Evolutionary conservation across 2,329 filamentous ascomycete genomes (phyloP).

Genomic region (Claviceps sp.): DNA sequence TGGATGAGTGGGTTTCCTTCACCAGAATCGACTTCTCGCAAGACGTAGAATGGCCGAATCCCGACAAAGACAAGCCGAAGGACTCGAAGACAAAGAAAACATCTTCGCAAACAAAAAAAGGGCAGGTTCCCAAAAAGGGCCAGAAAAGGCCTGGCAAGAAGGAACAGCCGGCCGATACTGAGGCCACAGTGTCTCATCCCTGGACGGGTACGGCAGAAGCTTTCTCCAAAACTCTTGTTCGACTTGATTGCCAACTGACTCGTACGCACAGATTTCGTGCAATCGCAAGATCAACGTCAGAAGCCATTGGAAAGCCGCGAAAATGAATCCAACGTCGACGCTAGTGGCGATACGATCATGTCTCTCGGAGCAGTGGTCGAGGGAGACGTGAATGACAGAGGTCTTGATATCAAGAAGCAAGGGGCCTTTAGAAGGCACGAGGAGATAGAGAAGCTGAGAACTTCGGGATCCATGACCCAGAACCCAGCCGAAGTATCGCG

Average conservation of each 20-base stretch:
- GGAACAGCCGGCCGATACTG: conserved; percentile 40
- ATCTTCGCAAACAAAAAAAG: conserved; percentile 44
- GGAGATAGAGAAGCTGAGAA: conserved; percentile 91
- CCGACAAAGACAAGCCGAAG: conserved; percentile 73
- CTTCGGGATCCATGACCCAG: conserved; percentile 95
- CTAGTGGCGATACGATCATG: conserved; percentile 28
- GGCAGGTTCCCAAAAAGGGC: conserved; percentile 42
- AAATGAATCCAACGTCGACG: conserved; percentile 29
- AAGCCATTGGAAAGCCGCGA: conserved; percentile 29
- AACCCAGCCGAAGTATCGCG: conserved; percentile 94
- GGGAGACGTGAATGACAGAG: conserved; percentile 41
- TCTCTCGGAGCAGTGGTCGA: conserved; percentile 35
- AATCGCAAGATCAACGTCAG: conserved; percentile 31
- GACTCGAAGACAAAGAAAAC: conserved; percentile 61
- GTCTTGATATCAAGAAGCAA: conserved; percentile 29
- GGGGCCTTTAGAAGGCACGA: conserved; percentile 63
- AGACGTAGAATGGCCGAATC: conserved; percentile 92
- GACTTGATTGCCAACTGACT: neutral
- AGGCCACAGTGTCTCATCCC: conserved; percentile 39
- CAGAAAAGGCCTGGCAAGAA: conserved; percentile 42
- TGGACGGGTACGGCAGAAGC: conserved; percentile 27
- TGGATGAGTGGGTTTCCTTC: conserved; percentile 76
- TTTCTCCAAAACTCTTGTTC: neutral
- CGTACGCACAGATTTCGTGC: conserved; percentile 27
- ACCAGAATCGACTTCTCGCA: conserved; percentile 72